A percentile compares a stretch with the other conserved stretches of the same genome.
These are phyloP conservation scores for Populus hybrid DNA, from an alignment of 441 rosid genomes.

Conservation along the genomic window DNA sequence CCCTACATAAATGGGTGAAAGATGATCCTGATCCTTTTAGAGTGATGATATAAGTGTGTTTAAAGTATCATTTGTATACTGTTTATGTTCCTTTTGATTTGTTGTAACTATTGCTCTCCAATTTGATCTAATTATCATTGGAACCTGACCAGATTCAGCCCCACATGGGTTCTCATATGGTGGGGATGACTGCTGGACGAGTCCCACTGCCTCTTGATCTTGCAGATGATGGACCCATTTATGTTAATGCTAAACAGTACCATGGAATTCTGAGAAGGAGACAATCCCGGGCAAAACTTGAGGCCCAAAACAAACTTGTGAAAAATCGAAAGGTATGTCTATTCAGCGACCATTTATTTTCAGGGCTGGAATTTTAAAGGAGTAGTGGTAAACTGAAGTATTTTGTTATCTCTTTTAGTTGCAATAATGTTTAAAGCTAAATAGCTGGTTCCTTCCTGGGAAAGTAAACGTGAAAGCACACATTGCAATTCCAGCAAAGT, in stretches of 20 bases:
- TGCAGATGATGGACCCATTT: slow-evolving; percentile 42
- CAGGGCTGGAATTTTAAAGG: neutral
- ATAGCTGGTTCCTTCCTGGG: neutral
- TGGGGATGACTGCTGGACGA: slow-evolving; percentile 30
- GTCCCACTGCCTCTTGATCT: slow-evolving; percentile 40
- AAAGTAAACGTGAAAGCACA: neutral
- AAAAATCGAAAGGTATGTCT: slow-evolving; percentile 37
- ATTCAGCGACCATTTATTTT: neutral
- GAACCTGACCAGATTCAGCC: slow-evolving; percentile 26
- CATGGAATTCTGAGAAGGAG: slow-evolving; percentile 50
- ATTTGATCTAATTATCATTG: neutral
- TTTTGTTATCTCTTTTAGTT: neutral
- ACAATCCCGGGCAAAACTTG: slow-evolving; percentile 45
- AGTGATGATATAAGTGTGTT: neutral
- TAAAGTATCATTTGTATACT: neutral
- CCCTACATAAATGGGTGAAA: neutral
- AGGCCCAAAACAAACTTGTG: slow-evolving; percentile 42
- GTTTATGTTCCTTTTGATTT: neutral
- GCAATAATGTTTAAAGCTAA: neutral
- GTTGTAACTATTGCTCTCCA: neutral
- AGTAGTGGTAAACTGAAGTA: neutral
- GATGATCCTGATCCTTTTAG: neutral
- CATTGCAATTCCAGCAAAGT: too few relatives aligned
- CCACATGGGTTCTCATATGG: slow-evolving; percentile 32
- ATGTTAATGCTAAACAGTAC: slow-evolving; percentile 49